A percentile compares a stretch with the other conserved stretches of the same genome.
These are phyloP conservation scores for Syzygium grande DNA, from an alignment of 345 rosid species.

Conservation along the genomic window DNA sequence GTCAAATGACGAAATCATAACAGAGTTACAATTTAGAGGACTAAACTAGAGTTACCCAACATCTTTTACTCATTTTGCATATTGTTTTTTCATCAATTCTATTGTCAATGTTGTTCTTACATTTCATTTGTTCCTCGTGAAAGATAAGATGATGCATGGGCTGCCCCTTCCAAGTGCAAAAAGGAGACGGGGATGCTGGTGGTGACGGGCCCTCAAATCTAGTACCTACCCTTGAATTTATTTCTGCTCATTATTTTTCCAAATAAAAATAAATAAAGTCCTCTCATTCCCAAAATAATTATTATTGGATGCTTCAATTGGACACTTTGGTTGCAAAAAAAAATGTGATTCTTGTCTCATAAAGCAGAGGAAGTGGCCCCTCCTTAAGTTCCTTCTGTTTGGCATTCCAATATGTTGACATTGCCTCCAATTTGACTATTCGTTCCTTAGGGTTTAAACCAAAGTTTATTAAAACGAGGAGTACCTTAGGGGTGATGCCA, in stretches of 20 bases:
- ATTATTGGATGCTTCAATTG: not conserved
- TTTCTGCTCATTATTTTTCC: not conserved
- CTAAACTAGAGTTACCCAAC: not conserved
- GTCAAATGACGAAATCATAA: not conserved
- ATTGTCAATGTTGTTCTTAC: not conserved
- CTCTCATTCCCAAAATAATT: not conserved
- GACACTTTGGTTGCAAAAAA: not conserved
- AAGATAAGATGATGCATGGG: not conserved
- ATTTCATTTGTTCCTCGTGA: not conserved
- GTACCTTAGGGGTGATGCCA: no score
- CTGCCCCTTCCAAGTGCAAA: not conserved
- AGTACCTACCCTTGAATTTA: not conserved
- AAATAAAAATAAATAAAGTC: not conserved
- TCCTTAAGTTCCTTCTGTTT: not conserved
- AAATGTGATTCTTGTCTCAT: not conserved
- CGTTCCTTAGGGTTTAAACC: not conserved
- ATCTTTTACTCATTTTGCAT: not conserved
- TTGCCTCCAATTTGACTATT: not conserved
- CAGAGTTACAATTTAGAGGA: not conserved
- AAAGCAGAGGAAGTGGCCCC: not conserved
- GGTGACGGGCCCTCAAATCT: not conserved
- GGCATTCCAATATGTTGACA: not conserved
- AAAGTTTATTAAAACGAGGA: not conserved
- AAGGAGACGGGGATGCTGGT: not conserved
- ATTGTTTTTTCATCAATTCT: not conserved